Evolutionary conservation across 768 basidiomycete genomes (phyloP), one percentile per base, ranked within the genome.

Genomic region (Scleroderma bovista): DNA sequence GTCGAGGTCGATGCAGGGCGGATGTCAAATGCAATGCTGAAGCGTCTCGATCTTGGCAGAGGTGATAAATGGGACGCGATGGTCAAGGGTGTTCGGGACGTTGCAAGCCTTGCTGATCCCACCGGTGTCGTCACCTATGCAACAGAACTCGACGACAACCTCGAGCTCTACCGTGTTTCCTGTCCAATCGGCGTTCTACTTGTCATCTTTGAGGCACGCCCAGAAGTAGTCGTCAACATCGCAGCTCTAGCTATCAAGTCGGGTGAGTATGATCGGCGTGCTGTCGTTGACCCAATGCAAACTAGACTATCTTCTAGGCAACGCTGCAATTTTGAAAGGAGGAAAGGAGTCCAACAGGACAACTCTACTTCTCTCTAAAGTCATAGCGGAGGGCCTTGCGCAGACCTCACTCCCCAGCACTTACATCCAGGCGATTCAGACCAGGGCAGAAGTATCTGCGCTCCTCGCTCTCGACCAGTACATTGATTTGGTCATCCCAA

Each of bases 151-250:
- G 93, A 93, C 61, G 88, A 93, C 50, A 78, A 73, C 0, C 75
- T 98, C 19, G 89, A 96, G 56, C 77, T 99, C 3, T 92, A 95
- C 69, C 83, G 93, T 26, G 88, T 98, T 1, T 89, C 95, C 0
- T 98, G 95, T 62, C 94, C 96, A 0, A 94, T 99, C 54, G 96
- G 96, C 19, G 93, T 96, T 1, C 73, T 99, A 12, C 76, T 99
- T 45, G 91, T 98, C 54, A 95, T 99, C 53, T 99, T 99, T 59
- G 96, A 98, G 67, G 89, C 95, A 3, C 79, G 95, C 24, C 96
- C 96, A 1, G 96, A 99, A 65, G 95, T 99, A 12, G 92, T 98
- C 22, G 89, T 97, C 36, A 98, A 98, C 65, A 97, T 99, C 55
- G 91, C 96, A 6, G 81, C 93, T 0, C 72, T 98, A 61, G 95